Evolutionary conservation across 108 stramenopile genomes (phyloP).

Genomic region (Asterionellopsis glacialis): DNA sequence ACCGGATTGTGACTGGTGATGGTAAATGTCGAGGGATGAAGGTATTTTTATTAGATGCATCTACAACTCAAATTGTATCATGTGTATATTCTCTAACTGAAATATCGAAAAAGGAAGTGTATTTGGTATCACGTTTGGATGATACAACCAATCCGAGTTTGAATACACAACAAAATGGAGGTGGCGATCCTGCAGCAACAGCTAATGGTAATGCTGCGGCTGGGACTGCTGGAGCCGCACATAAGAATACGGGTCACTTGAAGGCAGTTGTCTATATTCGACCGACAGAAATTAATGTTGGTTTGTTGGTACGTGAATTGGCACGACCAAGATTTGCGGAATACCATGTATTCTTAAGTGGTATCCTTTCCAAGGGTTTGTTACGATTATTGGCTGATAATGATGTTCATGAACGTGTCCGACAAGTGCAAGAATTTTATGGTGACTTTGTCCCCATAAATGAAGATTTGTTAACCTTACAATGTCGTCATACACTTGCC

Average conservation of each 20-base stretch:
- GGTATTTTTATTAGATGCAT: constrained; percentile 86
- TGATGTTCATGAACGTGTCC: constrained; percentile 81
- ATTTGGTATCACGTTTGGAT: constrained; percentile 74
- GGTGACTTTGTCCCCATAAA: constrained; percentile 96
- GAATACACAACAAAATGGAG: constrained; percentile 4
- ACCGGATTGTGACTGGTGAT: constrained; percentile 83
- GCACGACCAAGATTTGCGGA: constrained; percentile 82
- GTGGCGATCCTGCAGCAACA: background rate
- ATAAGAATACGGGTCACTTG: constrained; percentile 66
- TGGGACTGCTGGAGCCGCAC: background rate
- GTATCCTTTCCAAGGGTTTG: constrained; percentile 68
- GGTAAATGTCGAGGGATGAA: constrained; percentile 87
- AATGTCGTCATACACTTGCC: constrained; percentile 73
- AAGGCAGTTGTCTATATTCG: constrained; percentile 93
- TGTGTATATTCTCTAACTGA: constrained; percentile 89
- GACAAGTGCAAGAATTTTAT: constrained; percentile 97
- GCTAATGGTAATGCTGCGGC: constrained; percentile 23
- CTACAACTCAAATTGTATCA: constrained; percentile 86
- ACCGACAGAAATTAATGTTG: constrained; percentile 83
- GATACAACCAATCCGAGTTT: constrained; percentile 20
- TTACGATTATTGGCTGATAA: constrained; percentile 85
- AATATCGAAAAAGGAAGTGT: constrained; percentile 81
- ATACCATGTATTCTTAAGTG: constrained; percentile 97
- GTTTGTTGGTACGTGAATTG: constrained; percentile 77
- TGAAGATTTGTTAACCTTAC: constrained; percentile 87